These are phyloP conservation scores for Psidium guajava DNA, from an alignment of 345 rosid species.

Conservation along the genomic window DNA sequence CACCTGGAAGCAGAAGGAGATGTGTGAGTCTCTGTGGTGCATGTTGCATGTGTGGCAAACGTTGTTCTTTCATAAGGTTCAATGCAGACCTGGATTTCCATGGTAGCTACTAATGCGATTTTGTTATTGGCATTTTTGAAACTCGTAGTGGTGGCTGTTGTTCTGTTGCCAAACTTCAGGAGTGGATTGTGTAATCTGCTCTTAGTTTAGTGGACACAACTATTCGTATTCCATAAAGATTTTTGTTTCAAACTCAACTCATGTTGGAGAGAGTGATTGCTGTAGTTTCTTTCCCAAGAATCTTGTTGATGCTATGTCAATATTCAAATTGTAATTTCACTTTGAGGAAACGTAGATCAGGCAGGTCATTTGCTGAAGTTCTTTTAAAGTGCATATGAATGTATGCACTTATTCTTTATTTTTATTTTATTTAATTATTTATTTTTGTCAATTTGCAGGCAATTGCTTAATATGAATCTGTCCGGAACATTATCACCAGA, in stretches of 20 bases:
- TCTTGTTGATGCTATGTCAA: not conserved
- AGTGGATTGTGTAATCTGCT: not conserved
- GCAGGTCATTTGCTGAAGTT: not conserved
- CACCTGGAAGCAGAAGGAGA: not conserved
- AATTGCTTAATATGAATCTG: conserved; percentile 60
- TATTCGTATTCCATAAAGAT: not conserved
- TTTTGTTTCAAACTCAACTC: not conserved
- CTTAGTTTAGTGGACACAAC: not conserved
- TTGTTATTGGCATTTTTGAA: not conserved
- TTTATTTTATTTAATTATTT: not conserved
- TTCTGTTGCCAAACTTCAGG: not conserved
- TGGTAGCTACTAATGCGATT: not conserved
- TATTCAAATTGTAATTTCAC: not conserved
- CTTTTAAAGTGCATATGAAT: not conserved
- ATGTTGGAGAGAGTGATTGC: not conserved
- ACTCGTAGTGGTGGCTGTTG: not conserved
- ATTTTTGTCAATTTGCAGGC: conserved; percentile 36
- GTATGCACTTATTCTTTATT: not conserved
- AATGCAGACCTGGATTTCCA: not conserved
- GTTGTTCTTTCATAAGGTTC: not conserved
- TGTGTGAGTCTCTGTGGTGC: not conserved
- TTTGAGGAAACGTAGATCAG: not conserved
- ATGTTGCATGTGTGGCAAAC: not conserved
- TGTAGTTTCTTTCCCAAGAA: not conserved
- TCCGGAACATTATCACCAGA: conserved; percentile 74